phyloP scores from a whole-genome alignment of 2,329 filamentous ascomycete genomes.

The Fusarium coffeatum region DNA sequence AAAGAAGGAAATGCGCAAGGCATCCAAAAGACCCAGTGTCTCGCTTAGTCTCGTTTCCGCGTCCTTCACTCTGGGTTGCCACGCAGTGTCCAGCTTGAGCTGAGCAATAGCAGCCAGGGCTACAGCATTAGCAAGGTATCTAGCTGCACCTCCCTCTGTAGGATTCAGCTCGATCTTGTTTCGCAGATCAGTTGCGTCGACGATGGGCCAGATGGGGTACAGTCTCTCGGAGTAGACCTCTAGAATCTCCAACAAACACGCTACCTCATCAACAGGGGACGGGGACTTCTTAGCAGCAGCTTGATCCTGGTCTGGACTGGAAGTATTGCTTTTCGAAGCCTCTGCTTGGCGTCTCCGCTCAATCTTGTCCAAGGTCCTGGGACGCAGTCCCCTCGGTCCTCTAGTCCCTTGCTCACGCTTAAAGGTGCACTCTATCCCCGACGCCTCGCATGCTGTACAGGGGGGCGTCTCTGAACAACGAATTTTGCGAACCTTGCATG shows the following conservation, averaged over 20 bases:
- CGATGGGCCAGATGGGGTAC: conserved; percentile 64
- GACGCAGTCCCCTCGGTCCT: conserved; percentile 59
- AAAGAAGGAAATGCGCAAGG: conserved; percentile 61
- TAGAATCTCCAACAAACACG: conserved; percentile 48
- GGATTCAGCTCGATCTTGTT: conserved; percentile 50
- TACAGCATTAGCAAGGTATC: conserved; percentile 58
- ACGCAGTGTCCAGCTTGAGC: conserved; percentile 55
- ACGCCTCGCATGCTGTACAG: conserved; percentile 58
- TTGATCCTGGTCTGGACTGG: conserved; percentile 11
- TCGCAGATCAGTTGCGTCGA: conserved; percentile 58
- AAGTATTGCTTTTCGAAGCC: conserved; percentile 13
- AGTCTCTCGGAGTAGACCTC: conserved; percentile 62
- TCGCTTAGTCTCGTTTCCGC: conserved; percentile 46
- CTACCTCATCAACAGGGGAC: conserved; percentile 39
- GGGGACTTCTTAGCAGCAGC: conserved; percentile 12
- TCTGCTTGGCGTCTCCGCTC: conserved; percentile 39
- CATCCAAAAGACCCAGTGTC: conserved; percentile 52
- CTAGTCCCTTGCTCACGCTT: conserved; percentile 57
- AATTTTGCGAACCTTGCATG: conserved; percentile 65
- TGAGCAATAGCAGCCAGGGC: conserved; percentile 62
- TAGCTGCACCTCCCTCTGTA: conserved; percentile 49
- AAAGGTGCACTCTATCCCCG: conserved; percentile 63
- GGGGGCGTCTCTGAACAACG: conserved; percentile 61
- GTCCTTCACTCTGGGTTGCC: conserved; percentile 44
- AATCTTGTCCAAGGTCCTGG: conserved; percentile 59